Evolutionary conservation across 441 rosid genomes (phyloP).

Genomic region (Kokia cookei): DNA sequence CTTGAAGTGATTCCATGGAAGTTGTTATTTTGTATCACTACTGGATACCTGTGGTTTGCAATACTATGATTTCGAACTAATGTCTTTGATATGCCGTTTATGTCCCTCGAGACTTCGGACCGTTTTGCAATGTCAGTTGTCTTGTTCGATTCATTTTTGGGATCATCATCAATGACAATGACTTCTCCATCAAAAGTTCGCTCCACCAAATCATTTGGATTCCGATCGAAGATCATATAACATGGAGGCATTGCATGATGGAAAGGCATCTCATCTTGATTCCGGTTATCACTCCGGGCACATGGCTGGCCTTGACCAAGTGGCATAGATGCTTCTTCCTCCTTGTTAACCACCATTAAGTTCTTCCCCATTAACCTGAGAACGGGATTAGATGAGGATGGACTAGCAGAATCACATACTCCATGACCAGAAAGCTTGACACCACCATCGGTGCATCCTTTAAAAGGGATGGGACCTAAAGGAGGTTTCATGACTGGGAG

Average conservation of each 20-base stretch:
- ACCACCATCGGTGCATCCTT: slow-evolving; percentile 36
- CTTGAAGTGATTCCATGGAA: slow-evolving; percentile 15
- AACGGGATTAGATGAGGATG: slow-evolving; percentile 69
- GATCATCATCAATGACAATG: slow-evolving; percentile 48
- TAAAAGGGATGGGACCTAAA: slow-evolving; percentile 22
- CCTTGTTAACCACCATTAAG: slow-evolving; percentile 79
- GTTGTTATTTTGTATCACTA: slow-evolving; percentile 10
- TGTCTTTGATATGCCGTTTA: slow-evolving; percentile 24
- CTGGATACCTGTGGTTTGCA: slow-evolving; percentile 10
- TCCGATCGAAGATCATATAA: slow-evolving; percentile 21
- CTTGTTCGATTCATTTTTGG: slow-evolving; percentile 28
- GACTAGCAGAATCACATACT: slow-evolving; percentile 39
- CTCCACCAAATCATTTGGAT: slow-evolving; percentile 17
- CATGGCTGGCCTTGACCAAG: slow-evolving; percentile 25
- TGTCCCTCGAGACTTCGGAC: slow-evolving; percentile 22
- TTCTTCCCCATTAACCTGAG: slow-evolving; percentile 96
- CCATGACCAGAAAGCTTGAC: slow-evolving; percentile 23
- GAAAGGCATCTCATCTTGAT: slow-evolving; percentile 17
- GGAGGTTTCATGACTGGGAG: slow-evolving; percentile 21
- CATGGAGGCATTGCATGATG: slow-evolving; percentile 22
- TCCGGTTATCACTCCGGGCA: slow-evolving; percentile 22
- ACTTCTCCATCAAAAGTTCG: slow-evolving; percentile 36
- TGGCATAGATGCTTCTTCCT: slow-evolving; percentile 40
- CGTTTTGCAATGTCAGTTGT: slow-evolving; percentile 11
- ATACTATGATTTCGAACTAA: slow-evolving; percentile 13